Base-by-base conservation (phyloP, 2,329 filamentous ascomycete genomes). In the Pseudogymnoascus sp. region DNA sequence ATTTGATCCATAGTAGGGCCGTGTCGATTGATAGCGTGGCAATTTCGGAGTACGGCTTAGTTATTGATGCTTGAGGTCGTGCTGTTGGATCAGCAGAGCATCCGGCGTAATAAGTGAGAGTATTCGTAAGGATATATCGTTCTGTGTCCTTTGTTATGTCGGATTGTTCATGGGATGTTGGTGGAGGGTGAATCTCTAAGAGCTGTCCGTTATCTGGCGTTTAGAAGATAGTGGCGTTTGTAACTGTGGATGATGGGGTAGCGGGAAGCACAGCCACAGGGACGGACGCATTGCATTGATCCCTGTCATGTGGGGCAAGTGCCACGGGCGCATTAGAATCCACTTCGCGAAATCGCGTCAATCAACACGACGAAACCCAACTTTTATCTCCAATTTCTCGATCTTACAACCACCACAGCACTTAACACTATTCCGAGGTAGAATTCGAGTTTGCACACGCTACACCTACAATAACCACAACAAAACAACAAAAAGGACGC, bases 1-100 rank as follows among this genome's bases (percentile, higher is more conserved):
- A 74, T 74, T 65, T 73, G 69, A 63, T 74, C 72, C 72, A 74
- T 74, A 14, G 53, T 69, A 56, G 56, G 29, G 50, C 50, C 29
- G 50, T 56, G 29, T 56, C 16, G 59, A 44, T 4, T 44, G 33
- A 38, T 44, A 44, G 19, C 24, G 33, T 24, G 33, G 33, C 19
- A 33, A 44, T 61, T 5, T 56, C 6, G 29, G 16, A 10, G 29
- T 33, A 13, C 29, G 16, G 29, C n/a, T 56, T 56, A 35, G n/a
- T 1, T 56, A 33, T 21, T 56, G 16, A 21, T 56, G 29, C 3
- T 56, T 56, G 16, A 3, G 16, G 50, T 29, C 8, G 47, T 56
- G 50, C 50, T 47, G 42, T 56, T 56, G 16, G 11, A 19, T 56
- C 50, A 56, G 16, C 50, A 56, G 50, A 21, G 50, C 50, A 56